Evolutionary conservation across 2,329 filamentous ascomycete genomes (phyloP).

Genomic region (Xylaria sp.): DNA sequence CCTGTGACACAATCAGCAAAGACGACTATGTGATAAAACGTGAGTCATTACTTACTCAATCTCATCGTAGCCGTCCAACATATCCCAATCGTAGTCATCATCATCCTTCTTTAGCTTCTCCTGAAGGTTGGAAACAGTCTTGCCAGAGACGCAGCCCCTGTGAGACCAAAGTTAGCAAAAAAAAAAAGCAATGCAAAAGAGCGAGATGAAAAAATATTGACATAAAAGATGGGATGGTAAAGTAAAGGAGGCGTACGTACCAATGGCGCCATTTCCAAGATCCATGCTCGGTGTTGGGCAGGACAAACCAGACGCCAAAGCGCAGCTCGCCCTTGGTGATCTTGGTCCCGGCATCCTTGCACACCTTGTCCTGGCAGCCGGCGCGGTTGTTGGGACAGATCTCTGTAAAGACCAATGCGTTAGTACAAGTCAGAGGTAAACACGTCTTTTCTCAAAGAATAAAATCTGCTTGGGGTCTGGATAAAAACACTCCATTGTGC

Average conservation of each 20-base stretch:
- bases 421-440: conserved; percentile 35
- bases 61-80: conserved; percentile 85
- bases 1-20: conserved; percentile 44
- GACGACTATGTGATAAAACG: not conserved
- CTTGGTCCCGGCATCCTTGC: conserved; percentile 76
- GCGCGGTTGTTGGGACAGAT: conserved; percentile 76
- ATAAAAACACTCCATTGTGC: not conserved
- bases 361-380: conserved; percentile 76
- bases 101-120: conserved; percentile 62
- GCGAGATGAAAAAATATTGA: too few species aligned
- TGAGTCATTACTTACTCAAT: conserved; percentile 58
- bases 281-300: conserved; percentile 63
- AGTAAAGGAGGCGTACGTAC: conserved; percentile 64
- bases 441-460: not conserved
- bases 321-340: conserved; percentile 83
- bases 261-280: conserved; percentile 87
- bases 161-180: conserved; percentile 22
- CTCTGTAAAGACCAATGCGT: conserved; percentile 63
- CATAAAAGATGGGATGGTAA: not conserved
- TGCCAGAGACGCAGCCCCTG: conserved; percentile 90
- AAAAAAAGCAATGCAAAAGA: too few species aligned
- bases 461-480: not conserved
- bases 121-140: conserved; percentile 74
- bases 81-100: conserved; percentile 68
- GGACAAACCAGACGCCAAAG: conserved; percentile 77